Percentiles rank a stretch among this genome's conserved stretches.
Conservation (phyloP, 1,284 basidiomycete genomes). For the Ceratorhiza oryzae-sativae region DNA sequence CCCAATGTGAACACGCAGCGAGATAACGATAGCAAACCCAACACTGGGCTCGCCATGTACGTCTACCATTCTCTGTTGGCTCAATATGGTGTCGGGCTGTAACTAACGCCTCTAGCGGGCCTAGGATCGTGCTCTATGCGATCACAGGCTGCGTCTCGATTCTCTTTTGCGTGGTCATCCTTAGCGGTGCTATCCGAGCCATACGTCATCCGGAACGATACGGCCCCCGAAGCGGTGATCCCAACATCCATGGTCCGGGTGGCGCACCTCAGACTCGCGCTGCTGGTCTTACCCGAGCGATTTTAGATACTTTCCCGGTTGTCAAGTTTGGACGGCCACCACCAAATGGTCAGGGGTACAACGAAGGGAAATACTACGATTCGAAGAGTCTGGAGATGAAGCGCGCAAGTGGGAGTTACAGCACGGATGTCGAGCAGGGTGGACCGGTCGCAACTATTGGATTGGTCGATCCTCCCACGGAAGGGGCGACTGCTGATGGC, state of each 20-base stretch:
- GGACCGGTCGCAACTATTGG: neutral
- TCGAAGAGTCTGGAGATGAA: slow-evolving; percentile 20
- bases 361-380: slow-evolving; percentile 34
- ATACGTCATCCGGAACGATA: slow-evolving; percentile 91
- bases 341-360: neutral
- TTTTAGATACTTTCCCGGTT: slow-evolving; percentile 92
- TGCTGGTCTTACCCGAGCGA: slow-evolving; percentile 82
- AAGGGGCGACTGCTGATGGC: slow-evolving; percentile 52
- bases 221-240: slow-evolving; percentile 68
- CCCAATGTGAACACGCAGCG: slow-evolving; percentile 44
- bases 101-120: slow-evolving; percentile 18
- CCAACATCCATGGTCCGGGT: slow-evolving; percentile 52
- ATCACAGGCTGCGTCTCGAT: slow-evolving; percentile 86
- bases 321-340: slow-evolving; percentile 73
- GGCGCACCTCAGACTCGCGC: slow-evolving; percentile 71
- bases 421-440: neutral
- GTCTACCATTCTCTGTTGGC: slow-evolving; percentile 44
- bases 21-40: slow-evolving; percentile 50
- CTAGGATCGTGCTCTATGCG: slow-evolving; percentile 84
- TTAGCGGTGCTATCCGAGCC: slow-evolving; percentile 82
- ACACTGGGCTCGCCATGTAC: slow-evolving; percentile 77
- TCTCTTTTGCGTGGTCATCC: slow-evolving; percentile 79
- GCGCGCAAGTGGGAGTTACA: neutral
- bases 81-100: neutral
- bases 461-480: neutral